Evolutionary conservation across 257 asterid genomes (phyloP), one percentile per base, ranked within the genome.

Genomic region (Linderniella brevidens): DNA sequence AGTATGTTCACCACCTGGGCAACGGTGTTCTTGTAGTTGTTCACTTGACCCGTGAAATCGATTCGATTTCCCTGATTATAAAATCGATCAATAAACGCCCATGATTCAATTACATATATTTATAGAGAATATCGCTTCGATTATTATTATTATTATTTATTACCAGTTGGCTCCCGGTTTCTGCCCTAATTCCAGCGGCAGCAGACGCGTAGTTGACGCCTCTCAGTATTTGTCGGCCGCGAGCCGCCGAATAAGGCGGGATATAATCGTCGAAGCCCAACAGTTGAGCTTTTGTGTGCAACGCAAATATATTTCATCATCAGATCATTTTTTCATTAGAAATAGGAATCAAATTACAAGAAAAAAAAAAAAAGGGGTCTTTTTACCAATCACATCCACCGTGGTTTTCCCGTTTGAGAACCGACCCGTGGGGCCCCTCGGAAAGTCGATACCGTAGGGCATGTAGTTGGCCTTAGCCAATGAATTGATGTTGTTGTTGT

Each of bases 131-230:
- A 35, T 8, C 11, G 25, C 29, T 3, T 11, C n/a, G n/a, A n/a
- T n/a, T n/a, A n/a, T n/a, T 9, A 38, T 3, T n/a, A 8, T 8
- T 10, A 1, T 5, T 42, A 18, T 35, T 17, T 8, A 11, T 0
- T 65, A 83, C 94, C 86, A 83, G 49, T 67, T 83, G 95, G 41
- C 20, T 79, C 45, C 95, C 95, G 8, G 95, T 83, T 75, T 83
- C 95, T 1, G 61, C 41, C 61, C 95, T 64, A 13, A 83, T 80
- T 19, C 95, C 95, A 4, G 92, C 94, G 1, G 92, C 94, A 1
- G 92, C 94, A 1, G 94, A 82, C 5, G 94, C 94, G 52, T 73
- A 79, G 67, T 83, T 83, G 19, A 83, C 80, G 52, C 95, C 95
- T 49, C 46, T 50, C 11, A 79, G 82, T 59, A 83, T 68, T 29